Conservation (phyloP, 495 filamentous ascomycete species). For the Lindgomyces ingoldianus region DNA sequence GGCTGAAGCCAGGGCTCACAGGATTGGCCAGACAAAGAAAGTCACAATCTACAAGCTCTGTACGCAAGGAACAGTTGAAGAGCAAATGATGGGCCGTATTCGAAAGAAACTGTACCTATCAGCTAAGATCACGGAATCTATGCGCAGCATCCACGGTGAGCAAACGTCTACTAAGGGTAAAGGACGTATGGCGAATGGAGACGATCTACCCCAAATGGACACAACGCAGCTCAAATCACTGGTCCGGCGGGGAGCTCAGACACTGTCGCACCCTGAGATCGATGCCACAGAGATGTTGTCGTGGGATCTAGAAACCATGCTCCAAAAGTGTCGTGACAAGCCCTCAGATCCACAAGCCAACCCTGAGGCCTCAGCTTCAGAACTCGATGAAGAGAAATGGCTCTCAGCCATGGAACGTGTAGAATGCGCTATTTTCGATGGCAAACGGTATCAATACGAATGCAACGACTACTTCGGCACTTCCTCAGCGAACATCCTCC, state of each 20-base stretch:
- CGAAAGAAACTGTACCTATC: slow-evolving; percentile 69
- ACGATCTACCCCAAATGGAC: slow-evolving; percentile 55
- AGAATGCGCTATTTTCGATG: slow-evolving; percentile 61
- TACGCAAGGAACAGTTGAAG: slow-evolving; percentile 62
- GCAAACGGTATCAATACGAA: slow-evolving; percentile 51
- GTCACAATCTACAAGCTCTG: slow-evolving; percentile 62
- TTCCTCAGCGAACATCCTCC: slow-evolving; percentile 49
- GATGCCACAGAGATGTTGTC: slow-evolving; percentile 58
- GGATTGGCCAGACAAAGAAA: slow-evolving; percentile 60
- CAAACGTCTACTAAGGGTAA: slow-evolving; percentile 19
- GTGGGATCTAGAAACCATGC: slow-evolving; percentile 60
- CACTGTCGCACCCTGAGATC: slow-evolving; percentile 56
- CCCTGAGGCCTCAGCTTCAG: slow-evolving; percentile 39
- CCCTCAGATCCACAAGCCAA: slow-evolving; percentile 48
- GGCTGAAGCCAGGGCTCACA: slow-evolving; percentile 61
- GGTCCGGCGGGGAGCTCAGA: slow-evolving; percentile 57
- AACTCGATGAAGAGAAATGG: slow-evolving; percentile 61
- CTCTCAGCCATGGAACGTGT: slow-evolving; percentile 60
- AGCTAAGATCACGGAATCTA: slow-evolving; percentile 61
- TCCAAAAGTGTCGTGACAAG: slow-evolving; percentile 60
- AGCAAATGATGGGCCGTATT: slow-evolving; percentile 64
- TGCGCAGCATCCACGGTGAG: slow-evolving; percentile 54
- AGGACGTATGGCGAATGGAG: slow-evolving; percentile 32
- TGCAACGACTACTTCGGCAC: slow-evolving; percentile 38
- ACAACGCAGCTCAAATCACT: slow-evolving; percentile 59